phyloP scores from a whole-genome alignment of 108 stramenopile species.

The Conticribra guillardii region DNA sequence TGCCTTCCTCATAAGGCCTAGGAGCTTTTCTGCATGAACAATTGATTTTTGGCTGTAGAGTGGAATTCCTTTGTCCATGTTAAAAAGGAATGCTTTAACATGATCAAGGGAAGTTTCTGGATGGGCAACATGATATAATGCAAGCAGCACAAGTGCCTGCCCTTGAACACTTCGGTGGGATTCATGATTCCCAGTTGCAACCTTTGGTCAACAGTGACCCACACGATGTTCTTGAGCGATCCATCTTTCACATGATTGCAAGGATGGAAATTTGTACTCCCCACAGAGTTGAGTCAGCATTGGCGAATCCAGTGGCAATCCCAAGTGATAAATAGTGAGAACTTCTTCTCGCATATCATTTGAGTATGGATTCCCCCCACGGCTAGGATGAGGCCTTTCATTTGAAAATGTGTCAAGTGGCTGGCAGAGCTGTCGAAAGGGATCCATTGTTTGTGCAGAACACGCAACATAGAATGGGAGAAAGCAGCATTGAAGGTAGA shows the following conservation, averaged over 20 bases:
- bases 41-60: no score
- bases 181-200: no score
- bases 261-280: no score
- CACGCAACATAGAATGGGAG: no score
- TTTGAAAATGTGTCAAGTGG: conserved; percentile 14
- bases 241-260: conserved; percentile 2
- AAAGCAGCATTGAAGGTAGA: no score
- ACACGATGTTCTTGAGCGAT: conserved; percentile 1
- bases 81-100: conserved; percentile 1
- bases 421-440: background rate
- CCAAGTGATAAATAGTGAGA: conserved; percentile 12
- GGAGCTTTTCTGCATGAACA: no score
- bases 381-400: conserved; percentile 15
- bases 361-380: conserved; percentile 23
- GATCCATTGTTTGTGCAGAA: no score
- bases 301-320: conserved; percentile 3
- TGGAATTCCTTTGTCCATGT: no score
- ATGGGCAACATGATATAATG: background rate
- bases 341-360: conserved; percentile 18
- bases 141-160: background rate
- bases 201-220: conserved; percentile 12
- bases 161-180: conserved; percentile 8
- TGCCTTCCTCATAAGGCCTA: conserved; percentile 9
- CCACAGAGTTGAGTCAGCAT: background rate
- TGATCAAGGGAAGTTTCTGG: conserved; percentile 14